phyloP scores from a whole-genome alignment of 1,284 basidiomycete species.

The Stygiomarasmius scandens region DNA sequence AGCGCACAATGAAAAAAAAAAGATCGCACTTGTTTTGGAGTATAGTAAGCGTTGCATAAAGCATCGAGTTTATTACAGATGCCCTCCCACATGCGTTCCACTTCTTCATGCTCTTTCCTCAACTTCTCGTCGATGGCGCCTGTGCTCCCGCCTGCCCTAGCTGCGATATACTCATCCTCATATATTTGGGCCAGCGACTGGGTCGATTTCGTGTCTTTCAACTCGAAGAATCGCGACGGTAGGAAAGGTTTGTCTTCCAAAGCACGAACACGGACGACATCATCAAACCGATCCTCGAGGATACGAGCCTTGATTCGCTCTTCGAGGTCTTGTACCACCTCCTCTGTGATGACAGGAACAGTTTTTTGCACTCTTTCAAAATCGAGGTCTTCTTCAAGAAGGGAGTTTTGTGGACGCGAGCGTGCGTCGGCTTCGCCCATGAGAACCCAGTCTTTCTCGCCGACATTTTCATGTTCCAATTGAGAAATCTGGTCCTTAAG shows the following conservation, averaged over 20 bases:
- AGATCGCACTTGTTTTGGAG: slow-evolving; percentile 83
- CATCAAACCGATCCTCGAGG: slow-evolving; percentile 86
- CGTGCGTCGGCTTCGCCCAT: slow-evolving; percentile 89
- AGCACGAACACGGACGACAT: slow-evolving; percentile 82
- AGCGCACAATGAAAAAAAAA: slow-evolving; percentile 4
- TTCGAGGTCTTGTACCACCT: slow-evolving; percentile 82
- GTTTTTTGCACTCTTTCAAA: slow-evolving; percentile 90
- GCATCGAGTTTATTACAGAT: slow-evolving; percentile 93
- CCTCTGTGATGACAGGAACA: slow-evolving; percentile 90
- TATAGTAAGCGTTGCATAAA: slow-evolving; percentile 92
- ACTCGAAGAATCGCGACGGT: slow-evolving; percentile 87
- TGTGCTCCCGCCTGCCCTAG: slow-evolving; percentile 54
- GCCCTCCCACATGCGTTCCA: slow-evolving; percentile 82
- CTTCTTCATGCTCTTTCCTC: slow-evolving; percentile 85
- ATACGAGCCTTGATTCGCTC: slow-evolving; percentile 93
- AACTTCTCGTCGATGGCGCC: slow-evolving; percentile 87
- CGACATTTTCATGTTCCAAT: slow-evolving; percentile 74
- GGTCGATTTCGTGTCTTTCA: slow-evolving; percentile 86
- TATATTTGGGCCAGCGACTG: slow-evolving; percentile 96
- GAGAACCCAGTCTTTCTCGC: slow-evolving; percentile 84
- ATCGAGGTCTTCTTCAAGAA: slow-evolving; percentile 94
- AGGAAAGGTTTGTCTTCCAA: slow-evolving; percentile 88
- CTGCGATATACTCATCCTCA: slow-evolving; percentile 87
- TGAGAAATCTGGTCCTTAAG: slow-evolving; percentile 70
- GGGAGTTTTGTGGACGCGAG: slow-evolving; percentile 86